These are phyloP conservation scores for Colletotrichum lentis DNA, from an alignment of 2,329 filamentous ascomycete genomes.

Conservation along the genomic window DNA sequence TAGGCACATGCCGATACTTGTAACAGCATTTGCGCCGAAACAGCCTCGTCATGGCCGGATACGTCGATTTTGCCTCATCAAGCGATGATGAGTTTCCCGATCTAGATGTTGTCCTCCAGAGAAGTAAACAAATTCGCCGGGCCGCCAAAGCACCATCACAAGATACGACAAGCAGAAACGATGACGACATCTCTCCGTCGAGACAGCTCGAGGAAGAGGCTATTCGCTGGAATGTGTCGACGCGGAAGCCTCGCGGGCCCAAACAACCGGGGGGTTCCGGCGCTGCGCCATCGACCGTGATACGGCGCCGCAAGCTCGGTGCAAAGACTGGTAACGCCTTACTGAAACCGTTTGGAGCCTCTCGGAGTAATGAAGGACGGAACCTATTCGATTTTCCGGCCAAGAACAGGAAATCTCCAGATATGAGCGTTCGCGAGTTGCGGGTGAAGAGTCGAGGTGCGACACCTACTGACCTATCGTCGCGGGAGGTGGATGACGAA, in stretches of 20 bases:
- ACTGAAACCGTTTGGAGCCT: slow-evolving; percentile 1
- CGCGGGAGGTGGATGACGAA: not conserved
- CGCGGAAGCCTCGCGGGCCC: not conserved
- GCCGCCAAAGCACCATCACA: slow-evolving; percentile 19
- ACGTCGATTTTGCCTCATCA: slow-evolving; percentile 43
- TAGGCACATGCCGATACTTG: not conserved
- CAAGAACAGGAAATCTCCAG: not conserved
- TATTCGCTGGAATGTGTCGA: not conserved
- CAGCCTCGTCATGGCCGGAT: slow-evolving; percentile 30
- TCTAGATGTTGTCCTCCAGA: slow-evolving; percentile 45
- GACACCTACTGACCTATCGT: not conserved
- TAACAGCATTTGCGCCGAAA: not conserved
- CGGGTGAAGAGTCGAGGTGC: not conserved
- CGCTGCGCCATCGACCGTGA: not conserved
- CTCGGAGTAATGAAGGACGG: slow-evolving; percentile 4
- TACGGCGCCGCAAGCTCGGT: slow-evolving; percentile 35
- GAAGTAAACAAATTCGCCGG: slow-evolving; percentile 21
- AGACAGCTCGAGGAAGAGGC: slow-evolving; percentile 3
- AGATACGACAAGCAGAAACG: slow-evolving; percentile 1
- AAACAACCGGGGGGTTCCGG: not conserved
- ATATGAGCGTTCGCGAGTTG: not conserved
- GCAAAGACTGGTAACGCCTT: slow-evolving; percentile 21
- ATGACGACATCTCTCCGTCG: not conserved
- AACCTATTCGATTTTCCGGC: not conserved
- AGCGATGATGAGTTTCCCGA: slow-evolving; percentile 56